Conservation (phyloP, 2,329 filamentous ascomycete genomes). For the Cladorrhinum sp. region DNA sequence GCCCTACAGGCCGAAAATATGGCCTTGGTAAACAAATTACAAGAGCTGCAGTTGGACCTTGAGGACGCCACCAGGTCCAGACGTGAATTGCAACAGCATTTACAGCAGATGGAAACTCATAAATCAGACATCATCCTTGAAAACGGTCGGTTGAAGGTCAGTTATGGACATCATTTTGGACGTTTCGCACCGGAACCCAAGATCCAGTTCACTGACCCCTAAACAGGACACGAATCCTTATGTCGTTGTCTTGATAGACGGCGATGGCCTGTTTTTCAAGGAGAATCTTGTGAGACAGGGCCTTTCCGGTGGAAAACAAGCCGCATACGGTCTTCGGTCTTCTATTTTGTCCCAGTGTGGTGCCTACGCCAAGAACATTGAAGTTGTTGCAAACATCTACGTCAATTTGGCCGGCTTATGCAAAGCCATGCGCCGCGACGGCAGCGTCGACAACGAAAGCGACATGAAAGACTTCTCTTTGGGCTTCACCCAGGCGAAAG, state of each 20-base stretch:
- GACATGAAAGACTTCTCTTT: conserved; percentile 55
- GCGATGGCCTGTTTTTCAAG: conserved; percentile 61
- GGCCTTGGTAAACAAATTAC: conserved; percentile 40
- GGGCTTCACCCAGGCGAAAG: conserved; percentile 58
- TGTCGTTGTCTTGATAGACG: conserved; percentile 60
- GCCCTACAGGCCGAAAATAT: conserved; percentile 44
- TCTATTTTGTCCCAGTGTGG: conserved; percentile 47
- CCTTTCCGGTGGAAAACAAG: conserved; percentile 52
- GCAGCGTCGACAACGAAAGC: conserved; percentile 42
- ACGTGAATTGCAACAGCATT: conserved; percentile 48
- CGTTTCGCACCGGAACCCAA: too few relatives aligned
- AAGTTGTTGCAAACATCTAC: conserved; percentile 56
- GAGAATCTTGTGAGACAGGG: conserved; percentile 53
- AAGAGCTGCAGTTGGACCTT: conserved; percentile 48
- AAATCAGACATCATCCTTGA: conserved; percentile 37
- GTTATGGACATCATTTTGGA: too few relatives aligned
- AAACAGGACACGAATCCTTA: conserved; percentile 59
- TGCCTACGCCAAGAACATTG: conserved; percentile 48
- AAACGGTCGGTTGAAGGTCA: conserved; percentile 45
- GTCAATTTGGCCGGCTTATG: conserved; percentile 53
- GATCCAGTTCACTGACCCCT: too few relatives aligned
- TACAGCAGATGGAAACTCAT: conserved; percentile 40
- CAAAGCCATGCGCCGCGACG: conserved; percentile 49
- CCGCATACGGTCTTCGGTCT: conserved; percentile 48
- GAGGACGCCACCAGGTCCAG: conserved; percentile 46